Percentiles rank a stretch among this genome's conserved stretches.
Conservation (phyloP, 805 yeast species). For the Tetrapisispora namnaoensis region DNA sequence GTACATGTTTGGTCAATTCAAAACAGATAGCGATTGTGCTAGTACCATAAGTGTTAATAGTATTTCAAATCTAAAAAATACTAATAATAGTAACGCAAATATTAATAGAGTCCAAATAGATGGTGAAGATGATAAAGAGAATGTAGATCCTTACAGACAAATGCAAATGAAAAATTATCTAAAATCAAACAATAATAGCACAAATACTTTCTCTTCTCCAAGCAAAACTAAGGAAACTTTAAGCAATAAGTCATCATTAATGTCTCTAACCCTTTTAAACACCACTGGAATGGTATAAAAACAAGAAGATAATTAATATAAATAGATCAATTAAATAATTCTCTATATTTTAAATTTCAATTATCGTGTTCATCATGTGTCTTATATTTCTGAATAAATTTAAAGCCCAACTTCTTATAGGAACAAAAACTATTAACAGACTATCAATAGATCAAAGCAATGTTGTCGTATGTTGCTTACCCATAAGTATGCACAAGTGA, state of each 20-base stretch:
- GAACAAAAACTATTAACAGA: too few species aligned
- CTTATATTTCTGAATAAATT: too few species aligned
- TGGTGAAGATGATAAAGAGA: conserved; percentile 4
- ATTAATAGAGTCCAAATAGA: not conserved
- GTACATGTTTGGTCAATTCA: conserved; percentile 22
- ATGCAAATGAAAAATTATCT: not conserved
- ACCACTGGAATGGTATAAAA: conserved; percentile 5
- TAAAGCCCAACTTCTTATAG: too few species aligned
- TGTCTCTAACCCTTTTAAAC: conserved; percentile 10
- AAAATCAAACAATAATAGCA: not conserved
- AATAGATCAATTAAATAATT: not conserved
- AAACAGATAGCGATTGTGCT: conserved; percentile 21
- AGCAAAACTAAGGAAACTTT: not conserved
- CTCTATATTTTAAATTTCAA: not conserved
- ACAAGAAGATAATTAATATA: not conserved
- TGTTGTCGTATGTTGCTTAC: too few species aligned
- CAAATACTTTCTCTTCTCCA: conserved; percentile 2
- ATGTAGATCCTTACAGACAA: not conserved
- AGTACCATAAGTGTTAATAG: conserved; percentile 24
- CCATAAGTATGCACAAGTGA: too few species aligned
- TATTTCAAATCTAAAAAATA: conserved; percentile 9
- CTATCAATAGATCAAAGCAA: too few species aligned
- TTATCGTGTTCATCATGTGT: not conserved
- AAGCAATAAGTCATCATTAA: conserved; percentile 15
- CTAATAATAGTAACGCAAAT: conserved; percentile 1